Conservation (phyloP, 352 stramenopile genomes). For the Globisporangium paddicum region DNA sequence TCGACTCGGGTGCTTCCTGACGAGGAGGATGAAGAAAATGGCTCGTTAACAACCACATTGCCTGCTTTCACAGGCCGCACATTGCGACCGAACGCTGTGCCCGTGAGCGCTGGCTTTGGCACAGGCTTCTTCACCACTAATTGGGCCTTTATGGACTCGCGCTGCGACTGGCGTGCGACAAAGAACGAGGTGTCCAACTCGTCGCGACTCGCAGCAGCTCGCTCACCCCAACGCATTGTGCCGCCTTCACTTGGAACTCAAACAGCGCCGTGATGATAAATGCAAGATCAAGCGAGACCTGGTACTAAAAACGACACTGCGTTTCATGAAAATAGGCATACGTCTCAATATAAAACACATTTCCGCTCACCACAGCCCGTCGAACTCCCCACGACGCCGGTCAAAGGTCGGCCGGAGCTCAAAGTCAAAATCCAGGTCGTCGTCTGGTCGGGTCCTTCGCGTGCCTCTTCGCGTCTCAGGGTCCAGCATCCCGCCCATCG, state of each 20-base stretch:
- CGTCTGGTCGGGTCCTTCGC: background rate
- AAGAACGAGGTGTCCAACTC: background rate
- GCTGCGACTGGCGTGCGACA: background rate
- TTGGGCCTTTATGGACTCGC: background rate
- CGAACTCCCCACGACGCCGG: background rate
- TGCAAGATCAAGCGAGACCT: background rate
- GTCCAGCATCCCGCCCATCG: background rate
- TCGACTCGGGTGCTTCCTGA: background rate
- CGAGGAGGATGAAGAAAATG: background rate
- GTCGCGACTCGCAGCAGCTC: background rate
- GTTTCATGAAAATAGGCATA: background rate
- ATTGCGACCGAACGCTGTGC: conserved; percentile 3
- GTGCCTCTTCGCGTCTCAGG: background rate
- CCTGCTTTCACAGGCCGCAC: conserved; percentile 1
- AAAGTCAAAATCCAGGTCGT: background rate
- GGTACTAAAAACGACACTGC: background rate
- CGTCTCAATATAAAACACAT: background rate
- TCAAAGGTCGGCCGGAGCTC: conserved; percentile 5
- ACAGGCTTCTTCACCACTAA: background rate
- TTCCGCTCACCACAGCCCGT: background rate
- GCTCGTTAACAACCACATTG: background rate
- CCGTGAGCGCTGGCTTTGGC: background rate
- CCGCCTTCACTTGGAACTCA: background rate
- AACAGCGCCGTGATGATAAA: background rate
- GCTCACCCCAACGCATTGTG: background rate